Evolutionary conservation across 2,329 filamentous ascomycete genomes (phyloP), one percentile per base, ranked within the genome.

Genomic region (Xylariaceae sp.): DNA sequence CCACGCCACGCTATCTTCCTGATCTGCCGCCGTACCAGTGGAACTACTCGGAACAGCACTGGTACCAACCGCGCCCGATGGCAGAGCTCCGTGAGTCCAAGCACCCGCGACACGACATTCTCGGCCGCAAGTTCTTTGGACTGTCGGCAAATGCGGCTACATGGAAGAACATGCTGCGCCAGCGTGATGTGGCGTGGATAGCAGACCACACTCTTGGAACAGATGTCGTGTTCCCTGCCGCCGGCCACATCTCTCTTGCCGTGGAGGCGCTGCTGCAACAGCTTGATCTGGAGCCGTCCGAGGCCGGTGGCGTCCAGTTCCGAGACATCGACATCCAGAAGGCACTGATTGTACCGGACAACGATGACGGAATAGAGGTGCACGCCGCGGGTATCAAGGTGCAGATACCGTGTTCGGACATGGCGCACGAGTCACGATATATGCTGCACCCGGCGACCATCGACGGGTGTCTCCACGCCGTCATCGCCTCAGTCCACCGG

Each of bases 101-200:
- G 15, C 33, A 40, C 21, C 37, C 36, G 6, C 39, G 42, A 5
- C 43, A 48, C 17, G 47, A 47, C 31, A 10, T 50, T 2, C 33
- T 42, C 4, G 36, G 39, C 9, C 33, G 27, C 3, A 36, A 35
- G 14, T 19, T 42, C 1, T 11, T 31, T 1, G 44, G 40, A 6
- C 31, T 42, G 14, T 40, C 37, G 2, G 31, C 36, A 4, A 22
- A 25, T n/a, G 23, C 16, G 13, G 33, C 29, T 1, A 26, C 33
- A 2, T 68, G 57, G 56, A 46, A 55, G 7, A 63, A 62, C 32
- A 33, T 61, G 4, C 43, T 65, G 1, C 44, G 50, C 3, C 33
- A 55, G 8, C 46, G 49, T 2, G 56, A 62, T 33, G 19, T 58
- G 7, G 45, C 55, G 5, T 65, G 61, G 63, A 36, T 65, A 5